These are phyloP conservation scores for Angophora floribunda DNA, from an alignment of 345 rosid species.

Conservation along the genomic window DNA sequence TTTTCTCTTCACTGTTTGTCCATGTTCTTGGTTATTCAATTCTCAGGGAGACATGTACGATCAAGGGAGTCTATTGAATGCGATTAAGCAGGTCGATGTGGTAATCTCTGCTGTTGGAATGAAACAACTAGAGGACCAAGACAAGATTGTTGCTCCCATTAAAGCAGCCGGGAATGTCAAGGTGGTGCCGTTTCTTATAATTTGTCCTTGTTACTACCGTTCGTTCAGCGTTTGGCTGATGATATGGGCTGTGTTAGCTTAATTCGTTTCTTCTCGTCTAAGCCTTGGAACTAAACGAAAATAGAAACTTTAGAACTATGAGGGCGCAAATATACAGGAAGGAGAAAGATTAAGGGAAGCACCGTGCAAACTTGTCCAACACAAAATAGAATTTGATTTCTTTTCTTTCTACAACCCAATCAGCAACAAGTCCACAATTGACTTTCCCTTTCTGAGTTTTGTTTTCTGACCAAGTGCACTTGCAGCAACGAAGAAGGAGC, in stretches of 20 bases:
- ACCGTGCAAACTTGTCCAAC: not conserved
- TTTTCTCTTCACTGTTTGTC: not conserved
- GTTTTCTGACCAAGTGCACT: not conserved
- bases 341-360: not conserved
- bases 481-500: not conserved
- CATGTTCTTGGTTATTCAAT: not conserved
- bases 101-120: not conserved
- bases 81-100: not conserved
- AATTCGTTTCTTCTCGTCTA: not conserved
- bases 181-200: not conserved
- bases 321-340: not conserved
- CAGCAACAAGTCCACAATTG: not conserved
- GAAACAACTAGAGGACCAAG: not conserved
- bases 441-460: not conserved
- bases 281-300: not conserved
- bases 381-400: not conserved
- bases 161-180: conserved; percentile 2
- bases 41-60: conserved; percentile 2
- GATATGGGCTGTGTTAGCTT: not conserved
- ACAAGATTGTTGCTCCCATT: conserved; percentile 2
- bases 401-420: not conserved
- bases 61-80: not conserved
- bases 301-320: not conserved
- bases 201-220: not conserved
- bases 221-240: not conserved